phyloP scores from a whole-genome alignment of 768 basidiomycete species.

The Polyporus arcularius region DNA sequence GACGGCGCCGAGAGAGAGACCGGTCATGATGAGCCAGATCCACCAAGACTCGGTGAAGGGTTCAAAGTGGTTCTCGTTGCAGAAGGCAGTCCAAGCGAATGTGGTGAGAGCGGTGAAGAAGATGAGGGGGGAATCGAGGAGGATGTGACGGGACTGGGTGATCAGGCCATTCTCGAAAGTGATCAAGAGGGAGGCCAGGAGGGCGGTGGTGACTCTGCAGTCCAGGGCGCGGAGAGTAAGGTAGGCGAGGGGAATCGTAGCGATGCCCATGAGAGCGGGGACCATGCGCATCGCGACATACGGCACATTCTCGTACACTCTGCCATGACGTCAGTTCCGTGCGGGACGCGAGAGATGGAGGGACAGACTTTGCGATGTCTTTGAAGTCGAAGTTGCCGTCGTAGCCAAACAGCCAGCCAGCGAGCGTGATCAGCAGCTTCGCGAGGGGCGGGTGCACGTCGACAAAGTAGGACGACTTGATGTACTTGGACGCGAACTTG shows the following conservation, averaged over 20 bases:
- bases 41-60: slow-evolving; percentile 91
- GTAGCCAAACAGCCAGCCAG: slow-evolving; percentile 84
- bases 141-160: slow-evolving; percentile 95
- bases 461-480: slow-evolving; percentile 88
- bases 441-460: slow-evolving; percentile 98
- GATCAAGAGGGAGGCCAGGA: slow-evolving; percentile 88
- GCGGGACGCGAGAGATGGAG: not conserved
- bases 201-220: slow-evolving; percentile 87
- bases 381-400: slow-evolving; percentile 96
- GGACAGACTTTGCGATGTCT: slow-evolving; percentile 90
- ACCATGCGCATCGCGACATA: slow-evolving; percentile 97
- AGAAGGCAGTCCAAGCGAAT: slow-evolving; percentile 89
- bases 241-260: slow-evolving; percentile 88
- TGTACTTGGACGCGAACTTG: slow-evolving; percentile 93
- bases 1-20: slow-evolving; percentile 89
- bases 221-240: slow-evolving; percentile 92
- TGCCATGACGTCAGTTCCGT: slow-evolving; percentile 32
- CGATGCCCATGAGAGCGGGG: slow-evolving; percentile 88
- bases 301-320: slow-evolving; percentile 83
- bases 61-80: slow-evolving; percentile 82
- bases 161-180: slow-evolving; percentile 96
- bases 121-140: slow-evolving; percentile 96
- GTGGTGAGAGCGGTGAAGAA: slow-evolving; percentile 94
- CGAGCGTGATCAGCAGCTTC: slow-evolving; percentile 91
- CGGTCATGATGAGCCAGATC: slow-evolving; percentile 86